These are phyloP conservation scores for Fistulinella prunicolor DNA, from an alignment of 768 basidiomycete genomes.

Conservation along the genomic window DNA sequence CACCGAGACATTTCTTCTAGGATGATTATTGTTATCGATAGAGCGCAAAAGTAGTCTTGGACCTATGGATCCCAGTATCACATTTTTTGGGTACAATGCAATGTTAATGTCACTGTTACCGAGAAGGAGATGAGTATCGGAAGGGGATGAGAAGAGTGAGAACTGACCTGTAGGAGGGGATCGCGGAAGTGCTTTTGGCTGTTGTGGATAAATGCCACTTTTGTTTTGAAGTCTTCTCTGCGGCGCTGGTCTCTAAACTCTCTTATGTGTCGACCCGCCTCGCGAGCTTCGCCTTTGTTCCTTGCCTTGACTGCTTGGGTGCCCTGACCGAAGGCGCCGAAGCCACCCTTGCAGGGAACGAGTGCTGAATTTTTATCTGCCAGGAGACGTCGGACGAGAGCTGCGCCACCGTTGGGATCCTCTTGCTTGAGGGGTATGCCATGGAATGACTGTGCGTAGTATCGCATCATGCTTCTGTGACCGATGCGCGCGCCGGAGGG, in stretches of 20 bases:
- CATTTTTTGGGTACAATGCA: not conserved
- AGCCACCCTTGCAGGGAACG: constrained; percentile 81
- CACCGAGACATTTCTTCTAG: constrained; percentile 5
- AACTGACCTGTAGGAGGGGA: constrained; percentile 54
- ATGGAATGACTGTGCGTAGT: constrained; percentile 82
- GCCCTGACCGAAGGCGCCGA: constrained; percentile 81
- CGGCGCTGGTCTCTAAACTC: constrained; percentile 80
- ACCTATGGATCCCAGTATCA: constrained; percentile 1
- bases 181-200: constrained; percentile 87
- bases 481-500: constrained; percentile 92
- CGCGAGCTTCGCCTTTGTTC: constrained; percentile 92
- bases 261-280: constrained; percentile 83
- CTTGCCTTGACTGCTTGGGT: constrained; percentile 84
- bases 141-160: not conserved
- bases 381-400: constrained; percentile 72
- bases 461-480: constrained; percentile 81
- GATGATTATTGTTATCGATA: too few relatives aligned
- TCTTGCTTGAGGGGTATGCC: constrained; percentile 43
- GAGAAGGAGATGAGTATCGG: constrained; percentile 4
- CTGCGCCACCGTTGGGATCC: constrained; percentile 70
- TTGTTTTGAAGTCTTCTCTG: constrained; percentile 82
- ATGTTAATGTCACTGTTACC: constrained; percentile 19
- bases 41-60: constrained; percentile 12
- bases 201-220: constrained; percentile 76
- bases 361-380: constrained; percentile 83